Evolutionary conservation across 352 stramenopile genomes (phyloP).

Genomic region (Globisporangium lucens): DNA sequence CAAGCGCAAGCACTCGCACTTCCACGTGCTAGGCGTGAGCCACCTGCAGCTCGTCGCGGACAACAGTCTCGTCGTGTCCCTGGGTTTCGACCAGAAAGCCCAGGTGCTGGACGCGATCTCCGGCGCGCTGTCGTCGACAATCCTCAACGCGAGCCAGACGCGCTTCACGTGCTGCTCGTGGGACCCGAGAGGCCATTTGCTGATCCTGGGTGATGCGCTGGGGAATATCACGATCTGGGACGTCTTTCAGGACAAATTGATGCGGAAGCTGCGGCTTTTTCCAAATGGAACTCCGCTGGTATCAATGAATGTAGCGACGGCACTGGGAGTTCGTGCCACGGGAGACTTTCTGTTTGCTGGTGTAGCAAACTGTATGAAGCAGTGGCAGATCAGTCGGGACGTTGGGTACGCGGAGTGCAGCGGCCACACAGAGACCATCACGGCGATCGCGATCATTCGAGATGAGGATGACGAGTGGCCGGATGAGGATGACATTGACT

Average conservation of each 20-base stretch:
- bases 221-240: conserved; percentile 63
- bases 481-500: not conserved
- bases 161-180: conserved; percentile 62
- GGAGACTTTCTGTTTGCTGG: conserved; percentile 48
- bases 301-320: conserved; percentile 4
- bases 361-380: conserved; percentile 41
- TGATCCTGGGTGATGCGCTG: conserved; percentile 52
- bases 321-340: not conserved
- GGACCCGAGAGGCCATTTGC: conserved; percentile 42
- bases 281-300: conserved; percentile 19
- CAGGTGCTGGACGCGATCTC: conserved; percentile 70
- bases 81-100: conserved; percentile 73
- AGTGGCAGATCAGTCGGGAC: conserved; percentile 61
- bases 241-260: conserved; percentile 62
- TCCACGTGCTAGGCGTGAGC: conserved; percentile 61
- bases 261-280: conserved; percentile 36
- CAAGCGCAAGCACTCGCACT: conserved; percentile 57
- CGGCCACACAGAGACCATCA: conserved; percentile 48
- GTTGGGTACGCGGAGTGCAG: conserved; percentile 53
- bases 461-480: conserved; percentile 24
- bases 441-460: conserved; percentile 38
- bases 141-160: conserved; percentile 40
- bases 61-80: conserved; percentile 69
- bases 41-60: conserved; percentile 54
- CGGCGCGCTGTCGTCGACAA: conserved; percentile 48